Evolutionary conservation across 1,284 basidiomycete genomes (phyloP).

Genomic region (Earliella scabrosa): DNA sequence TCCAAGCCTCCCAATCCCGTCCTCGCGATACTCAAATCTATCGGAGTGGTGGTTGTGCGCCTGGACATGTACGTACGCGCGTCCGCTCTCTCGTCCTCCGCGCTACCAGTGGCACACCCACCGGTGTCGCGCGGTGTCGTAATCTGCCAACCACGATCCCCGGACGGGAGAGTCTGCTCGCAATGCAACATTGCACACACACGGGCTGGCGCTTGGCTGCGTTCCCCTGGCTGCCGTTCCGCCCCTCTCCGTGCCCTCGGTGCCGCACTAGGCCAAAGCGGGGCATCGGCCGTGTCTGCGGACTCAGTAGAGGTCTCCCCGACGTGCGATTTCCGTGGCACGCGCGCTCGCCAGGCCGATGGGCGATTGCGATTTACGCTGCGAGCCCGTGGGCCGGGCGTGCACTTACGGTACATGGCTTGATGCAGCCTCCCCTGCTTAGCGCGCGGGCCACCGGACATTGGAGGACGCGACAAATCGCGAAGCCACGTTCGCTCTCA

Average conservation of each 20-base stretch:
- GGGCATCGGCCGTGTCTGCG: not conserved
- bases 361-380: not conserved
- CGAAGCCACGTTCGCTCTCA: too few species aligned
- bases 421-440: not conserved
- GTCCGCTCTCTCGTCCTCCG: not conserved
- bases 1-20: too few species aligned
- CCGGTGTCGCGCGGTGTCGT: not conserved
- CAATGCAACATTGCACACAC: not conserved
- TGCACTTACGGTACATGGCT: not conserved
- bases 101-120: not conserved
- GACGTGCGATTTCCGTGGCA: too few species aligned
- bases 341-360: not conserved
- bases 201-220: too few species aligned
- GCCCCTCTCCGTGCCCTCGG: not conserved
- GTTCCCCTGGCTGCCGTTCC: too few species aligned
- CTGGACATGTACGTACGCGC: not conserved
- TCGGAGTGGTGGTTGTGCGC: not conserved
- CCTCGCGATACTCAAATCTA: too few species aligned
- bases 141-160: conserved; percentile 8
- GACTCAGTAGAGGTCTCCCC: not conserved
- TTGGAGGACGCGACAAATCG: too few species aligned
- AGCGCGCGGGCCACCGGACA: not conserved
- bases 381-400: not conserved
- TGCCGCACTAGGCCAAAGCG: not conserved
- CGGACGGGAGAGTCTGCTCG: conserved; percentile 1